A percentile compares a stretch with the other conserved stretches of the same genome.
phyloP scores from a whole-genome alignment of 73 alveolate genomes.

The Stentor coeruleus region DNA sequence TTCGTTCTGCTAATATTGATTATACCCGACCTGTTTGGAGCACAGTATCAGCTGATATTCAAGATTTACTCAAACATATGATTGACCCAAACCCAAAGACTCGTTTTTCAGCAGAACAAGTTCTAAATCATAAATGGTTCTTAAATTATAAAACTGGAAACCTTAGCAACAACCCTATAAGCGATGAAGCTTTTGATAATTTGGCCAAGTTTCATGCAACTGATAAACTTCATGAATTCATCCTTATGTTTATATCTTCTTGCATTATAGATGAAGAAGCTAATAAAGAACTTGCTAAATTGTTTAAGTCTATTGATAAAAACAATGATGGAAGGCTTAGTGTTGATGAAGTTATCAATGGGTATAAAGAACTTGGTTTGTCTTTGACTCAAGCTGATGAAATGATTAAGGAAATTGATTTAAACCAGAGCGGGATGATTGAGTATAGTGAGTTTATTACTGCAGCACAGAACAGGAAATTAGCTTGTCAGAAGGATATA shows the following conservation, averaged over 20 bases:
- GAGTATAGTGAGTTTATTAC: not conserved
- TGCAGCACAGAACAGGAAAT: not conserved
- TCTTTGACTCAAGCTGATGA: not conserved
- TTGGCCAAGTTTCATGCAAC: constrained; percentile 15
- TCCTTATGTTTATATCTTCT: constrained; percentile 49
- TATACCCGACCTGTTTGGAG: not conserved
- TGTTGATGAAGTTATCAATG: not conserved
- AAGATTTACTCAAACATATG: constrained; percentile 29
- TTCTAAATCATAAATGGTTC: constrained; percentile 48
- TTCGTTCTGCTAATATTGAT: not conserved
- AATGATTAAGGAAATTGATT: not conserved
- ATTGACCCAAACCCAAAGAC: constrained; percentile 39
- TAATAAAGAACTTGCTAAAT: not conserved
- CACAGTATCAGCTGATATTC: not conserved
- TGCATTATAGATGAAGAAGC: constrained; percentile 28
- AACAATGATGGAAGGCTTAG: constrained; percentile 26
- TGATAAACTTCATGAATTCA: constrained; percentile 38
- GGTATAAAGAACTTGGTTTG: not conserved
- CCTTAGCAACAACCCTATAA: constrained; percentile 14
- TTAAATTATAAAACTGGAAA: constrained; percentile 22
- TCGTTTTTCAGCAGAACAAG: constrained; percentile 52
- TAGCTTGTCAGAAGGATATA: not conserved
- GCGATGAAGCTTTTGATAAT: constrained; percentile 28
- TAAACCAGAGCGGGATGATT: constrained; percentile 10
- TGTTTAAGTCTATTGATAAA: constrained; percentile 7